Evolutionary conservation across 345 rosid species (phyloP).

Genomic region (Sisymbrium altissimum): DNA sequence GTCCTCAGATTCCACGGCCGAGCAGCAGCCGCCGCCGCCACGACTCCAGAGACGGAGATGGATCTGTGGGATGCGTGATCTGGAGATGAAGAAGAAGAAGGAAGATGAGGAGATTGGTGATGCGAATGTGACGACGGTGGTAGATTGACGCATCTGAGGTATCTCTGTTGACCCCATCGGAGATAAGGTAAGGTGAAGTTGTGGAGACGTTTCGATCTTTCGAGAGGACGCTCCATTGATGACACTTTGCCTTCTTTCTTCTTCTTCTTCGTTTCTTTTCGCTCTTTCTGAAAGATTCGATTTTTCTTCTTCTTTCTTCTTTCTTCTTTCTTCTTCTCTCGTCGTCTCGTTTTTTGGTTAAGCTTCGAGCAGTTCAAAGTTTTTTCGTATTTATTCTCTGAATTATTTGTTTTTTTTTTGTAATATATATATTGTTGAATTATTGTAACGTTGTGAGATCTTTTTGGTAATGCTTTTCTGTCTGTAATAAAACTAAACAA

Average conservation of each 20-base stretch:
- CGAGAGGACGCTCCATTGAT: constrained; percentile 24
- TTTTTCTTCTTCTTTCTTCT: not conserved
- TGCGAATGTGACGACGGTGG: constrained; percentile 5
- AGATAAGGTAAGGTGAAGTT: constrained; percentile 25
- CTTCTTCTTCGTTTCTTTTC: not conserved
- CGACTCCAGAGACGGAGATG: not conserved
- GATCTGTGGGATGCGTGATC: constrained; percentile 17
- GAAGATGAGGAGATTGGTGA: constrained; percentile 2
- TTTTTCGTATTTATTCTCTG: constrained; percentile 23
- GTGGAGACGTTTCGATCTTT: constrained; percentile 32
- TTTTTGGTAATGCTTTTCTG: not conserved
- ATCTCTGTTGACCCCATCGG: constrained; percentile 34
- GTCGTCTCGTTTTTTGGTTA: not conserved
- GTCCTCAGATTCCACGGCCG: constrained; percentile 33
- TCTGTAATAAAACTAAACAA: not conserved
- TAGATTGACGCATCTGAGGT: constrained; percentile 26
- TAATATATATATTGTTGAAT: not conserved
- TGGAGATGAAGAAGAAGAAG: constrained; percentile 4
- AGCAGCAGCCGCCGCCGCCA: not conserved
- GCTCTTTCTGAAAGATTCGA: constrained; percentile 6
- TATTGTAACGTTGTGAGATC: not conserved
- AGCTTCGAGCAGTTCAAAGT: constrained; percentile 25
- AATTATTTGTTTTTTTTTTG: not conserved
- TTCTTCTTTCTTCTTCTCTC: not conserved
- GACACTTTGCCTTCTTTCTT: not conserved